Conservation (phyloP, 1,284 basidiomycete genomes). For the Microbotryum scabiosae region DNA sequence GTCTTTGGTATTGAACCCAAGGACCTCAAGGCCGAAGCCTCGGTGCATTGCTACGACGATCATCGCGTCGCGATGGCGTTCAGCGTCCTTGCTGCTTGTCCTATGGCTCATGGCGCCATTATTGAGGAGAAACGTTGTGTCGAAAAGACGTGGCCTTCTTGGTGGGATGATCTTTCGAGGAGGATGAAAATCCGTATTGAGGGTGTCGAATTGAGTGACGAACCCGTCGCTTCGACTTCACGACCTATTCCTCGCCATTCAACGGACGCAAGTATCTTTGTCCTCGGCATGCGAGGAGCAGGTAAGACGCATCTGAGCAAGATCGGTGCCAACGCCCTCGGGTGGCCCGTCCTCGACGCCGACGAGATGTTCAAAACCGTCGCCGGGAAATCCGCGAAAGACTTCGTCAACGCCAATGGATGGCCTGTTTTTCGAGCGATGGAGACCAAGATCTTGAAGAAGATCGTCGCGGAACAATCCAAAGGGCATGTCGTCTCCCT, state of each 20-base stretch:
- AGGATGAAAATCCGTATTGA: conserved; percentile 71
- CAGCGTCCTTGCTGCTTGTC: conserved; percentile 70
- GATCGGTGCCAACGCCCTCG: conserved; percentile 64
- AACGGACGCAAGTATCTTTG: conserved; percentile 59
- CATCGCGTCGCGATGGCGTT: conserved; percentile 99
- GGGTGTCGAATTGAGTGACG: conserved; percentile 43
- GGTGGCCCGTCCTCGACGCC: conserved; percentile 77
- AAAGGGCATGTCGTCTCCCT: conserved; percentile 71
- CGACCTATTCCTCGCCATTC: conserved; percentile 32
- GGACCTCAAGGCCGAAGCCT: conserved; percentile 58
- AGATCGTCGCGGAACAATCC: conserved; percentile 37
- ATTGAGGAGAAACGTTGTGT: conserved; percentile 96
- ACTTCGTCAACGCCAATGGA: conserved; percentile 67
- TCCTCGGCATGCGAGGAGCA: conserved; percentile 92
- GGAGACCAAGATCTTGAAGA: conserved; percentile 40
- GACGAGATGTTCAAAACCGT: conserved; percentile 51
- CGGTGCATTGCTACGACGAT: conserved; percentile 93
- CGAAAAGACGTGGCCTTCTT: conserved; percentile 99
- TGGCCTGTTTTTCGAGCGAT: conserved; percentile 65
- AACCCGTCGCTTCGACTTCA: conserved; percentile 36
- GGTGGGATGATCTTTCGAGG: conserved; percentile 97
- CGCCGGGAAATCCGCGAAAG: conserved; percentile 51
- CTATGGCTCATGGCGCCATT: conserved; percentile 56
- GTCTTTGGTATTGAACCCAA: conserved; percentile 62
- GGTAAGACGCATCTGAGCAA: conserved; percentile 87